Percentiles rank a stretch among this genome's conserved stretches.
These are phyloP conservation scores for Hordeum vulgare DNA, from an alignment of 176 grass and related monocot genomes.

Conservation along the genomic window DNA sequence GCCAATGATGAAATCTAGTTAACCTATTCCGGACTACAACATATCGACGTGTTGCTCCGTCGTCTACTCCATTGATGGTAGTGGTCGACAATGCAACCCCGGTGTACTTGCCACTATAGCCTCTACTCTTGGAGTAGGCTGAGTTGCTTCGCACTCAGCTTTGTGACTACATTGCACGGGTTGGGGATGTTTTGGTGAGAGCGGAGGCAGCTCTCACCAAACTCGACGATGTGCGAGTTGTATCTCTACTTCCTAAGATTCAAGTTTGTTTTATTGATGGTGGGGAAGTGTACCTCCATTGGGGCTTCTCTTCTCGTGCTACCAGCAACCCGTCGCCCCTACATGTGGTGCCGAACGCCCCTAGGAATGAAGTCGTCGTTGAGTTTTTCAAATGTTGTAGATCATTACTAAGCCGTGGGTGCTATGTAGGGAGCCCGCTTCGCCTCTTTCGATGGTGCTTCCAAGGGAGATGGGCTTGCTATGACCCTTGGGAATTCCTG, in stretches of 20 bases:
- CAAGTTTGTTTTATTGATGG: not conserved
- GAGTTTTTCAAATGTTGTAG: not conserved
- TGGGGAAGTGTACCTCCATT: not conserved
- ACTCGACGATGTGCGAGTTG: not conserved
- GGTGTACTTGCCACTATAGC: not conserved
- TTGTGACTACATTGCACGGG: not conserved
- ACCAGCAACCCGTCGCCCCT: not conserved
- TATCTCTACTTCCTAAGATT: not conserved
- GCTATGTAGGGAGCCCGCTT: not conserved
- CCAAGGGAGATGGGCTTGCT: not conserved
- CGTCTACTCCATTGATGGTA: too few relatives aligned
- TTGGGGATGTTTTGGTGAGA: not conserved
- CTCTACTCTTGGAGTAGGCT: not conserved
- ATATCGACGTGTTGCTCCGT: too few relatives aligned
- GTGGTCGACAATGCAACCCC: too few relatives aligned
- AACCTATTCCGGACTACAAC: too few relatives aligned
- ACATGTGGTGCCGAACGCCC: not conserved
- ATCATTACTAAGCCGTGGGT: not conserved
- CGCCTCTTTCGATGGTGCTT: not conserved
- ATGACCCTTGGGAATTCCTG: not conserved
- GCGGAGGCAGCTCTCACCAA: not conserved
- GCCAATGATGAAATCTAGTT: too few relatives aligned
- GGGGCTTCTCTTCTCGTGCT: not conserved
- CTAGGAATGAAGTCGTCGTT: not conserved
- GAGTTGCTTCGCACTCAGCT: not conserved